Evolutionary conservation across 768 basidiomycete genomes (phyloP), one percentile per base, ranked within the genome.

Genomic region (Amyloporia xantha): DNA sequence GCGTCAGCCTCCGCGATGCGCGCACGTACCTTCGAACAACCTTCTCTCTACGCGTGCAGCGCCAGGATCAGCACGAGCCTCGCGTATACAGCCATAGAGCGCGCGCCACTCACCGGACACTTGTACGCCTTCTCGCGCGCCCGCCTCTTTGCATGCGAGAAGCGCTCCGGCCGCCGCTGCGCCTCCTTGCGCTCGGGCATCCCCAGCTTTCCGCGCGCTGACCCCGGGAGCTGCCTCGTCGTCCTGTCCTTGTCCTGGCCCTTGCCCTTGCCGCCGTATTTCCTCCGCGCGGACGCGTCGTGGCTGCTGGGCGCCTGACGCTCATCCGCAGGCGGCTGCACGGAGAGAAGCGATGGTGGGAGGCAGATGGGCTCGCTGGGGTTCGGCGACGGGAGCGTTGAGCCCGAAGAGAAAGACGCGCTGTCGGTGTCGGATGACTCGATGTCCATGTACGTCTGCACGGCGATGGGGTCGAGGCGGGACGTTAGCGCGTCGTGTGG

Each of bases 1-100:
- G 13, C 42, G 42, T 5, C 26, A 4, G 6, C 3, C 3, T 4
- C 17, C 42, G 21, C 49, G 33, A 23, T 15, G 28, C 39, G 41
- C 47, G 20, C n/a, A 54, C 67, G 49, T 52, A 71, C 75, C 69
- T 80, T 84, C 19, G 73, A 72, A 55, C 80, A 82, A 4, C 77
- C 77, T n/a, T n/a, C n/a, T n/a, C n/a, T n/a, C n/a, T n/a, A n/a
- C n/a, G n/a, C n/a, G n/a, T n/a, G n/a, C n/a, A n/a, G n/a, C n/a
- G n/a, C n/a, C n/a, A n/a, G n/a, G n/a, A n/a, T n/a, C n/a, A n/a
- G n/a, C n/a, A n/a, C n/a, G n/a, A n/a, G n/a, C n/a, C n/a, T n/a
- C n/a, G n/a, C n/a, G n/a, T n/a, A n/a, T n/a, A n/a, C n/a, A 47
- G 13, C 13, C 13, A 15, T 4, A 13, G 13, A 15, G 28, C 28